Evolutionary conservation across 768 basidiomycete species (phyloP).

Genomic region (Auricularia sp.): DNA sequence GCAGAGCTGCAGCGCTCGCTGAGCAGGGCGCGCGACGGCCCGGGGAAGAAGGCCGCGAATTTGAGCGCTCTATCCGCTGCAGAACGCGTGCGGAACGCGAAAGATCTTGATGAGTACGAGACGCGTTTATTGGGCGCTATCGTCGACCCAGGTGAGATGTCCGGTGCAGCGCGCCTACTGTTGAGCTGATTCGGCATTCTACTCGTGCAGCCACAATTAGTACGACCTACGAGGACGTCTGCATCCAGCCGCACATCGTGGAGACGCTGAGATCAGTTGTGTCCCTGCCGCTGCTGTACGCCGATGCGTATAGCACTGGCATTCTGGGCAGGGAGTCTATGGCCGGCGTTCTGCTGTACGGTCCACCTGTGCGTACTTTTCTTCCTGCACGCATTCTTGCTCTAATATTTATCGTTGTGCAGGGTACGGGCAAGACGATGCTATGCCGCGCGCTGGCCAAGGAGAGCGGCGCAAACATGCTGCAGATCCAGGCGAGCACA

Average conservation of each 20-base stretch:
- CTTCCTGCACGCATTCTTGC: not conserved
- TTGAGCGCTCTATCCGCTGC: not conserved
- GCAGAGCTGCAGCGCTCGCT: not conserved
- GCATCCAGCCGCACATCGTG: not conserved
- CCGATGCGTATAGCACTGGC: not conserved
- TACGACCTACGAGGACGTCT: not conserved
- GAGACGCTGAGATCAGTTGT: not conserved
- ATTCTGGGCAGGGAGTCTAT: not conserved
- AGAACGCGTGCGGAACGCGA: not conserved
- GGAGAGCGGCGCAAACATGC: not conserved
- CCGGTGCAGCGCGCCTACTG: not conserved
- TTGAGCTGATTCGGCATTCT: not conserved
- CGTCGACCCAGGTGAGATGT: not conserved
- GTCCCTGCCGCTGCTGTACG: not conserved
- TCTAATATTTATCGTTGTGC: not conserved
- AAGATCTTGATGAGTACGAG: not conserved
- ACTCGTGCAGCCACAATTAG: not conserved
- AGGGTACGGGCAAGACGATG: not conserved
- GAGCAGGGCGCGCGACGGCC: not conserved
- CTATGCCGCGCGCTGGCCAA: not conserved
- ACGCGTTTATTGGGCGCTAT: not conserved
- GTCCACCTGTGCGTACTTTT: not conserved
- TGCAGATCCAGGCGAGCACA: not conserved
- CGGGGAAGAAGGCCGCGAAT: not conserved
- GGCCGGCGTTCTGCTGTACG: not conserved